A percentile compares a stretch with the other conserved stretches of the same genome.
These are phyloP conservation scores for Lipomyces spencermartinsiae DNA, from an alignment of 805 yeast genomes.

Conservation along the genomic window DNA sequence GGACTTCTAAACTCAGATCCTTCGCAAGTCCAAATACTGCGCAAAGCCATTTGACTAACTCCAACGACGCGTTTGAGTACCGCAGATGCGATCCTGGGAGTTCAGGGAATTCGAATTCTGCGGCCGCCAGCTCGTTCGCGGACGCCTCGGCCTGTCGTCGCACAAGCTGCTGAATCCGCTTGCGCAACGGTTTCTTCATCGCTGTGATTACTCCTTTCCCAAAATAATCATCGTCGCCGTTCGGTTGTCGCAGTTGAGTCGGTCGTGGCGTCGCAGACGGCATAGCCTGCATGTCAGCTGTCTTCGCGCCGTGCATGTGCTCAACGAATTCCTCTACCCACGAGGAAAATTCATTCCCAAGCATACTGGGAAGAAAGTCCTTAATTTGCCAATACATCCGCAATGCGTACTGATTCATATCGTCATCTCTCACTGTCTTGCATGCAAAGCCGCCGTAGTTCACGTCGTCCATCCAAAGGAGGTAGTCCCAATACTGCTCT, in stretches of 20 bases:
- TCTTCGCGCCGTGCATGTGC: slow-evolving; percentile 64
- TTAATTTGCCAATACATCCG: slow-evolving; percentile 79
- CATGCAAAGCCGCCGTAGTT: slow-evolving; percentile 79
- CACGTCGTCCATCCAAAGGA: slow-evolving; percentile 92
- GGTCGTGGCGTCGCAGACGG: slow-evolving; percentile 37
- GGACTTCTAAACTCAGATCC: slow-evolving; percentile 70
- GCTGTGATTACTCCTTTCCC: slow-evolving; percentile 43
- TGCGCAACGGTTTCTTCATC: slow-evolving; percentile 49
- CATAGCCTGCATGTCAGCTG: slow-evolving; percentile 39
- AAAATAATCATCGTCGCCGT: slow-evolving; percentile 44
- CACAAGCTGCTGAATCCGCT: slow-evolving; percentile 68
- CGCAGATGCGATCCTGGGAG: slow-evolving; percentile 74
- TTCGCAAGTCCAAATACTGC: slow-evolving; percentile 74
- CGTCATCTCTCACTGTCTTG: slow-evolving; percentile 46
- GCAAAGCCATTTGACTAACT: slow-evolving; percentile 74
- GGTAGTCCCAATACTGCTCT: slow-evolving; percentile 85
- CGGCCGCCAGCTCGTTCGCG: slow-evolving; percentile 67
- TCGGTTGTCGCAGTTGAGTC: slow-evolving; percentile 23
- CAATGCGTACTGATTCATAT: slow-evolving; percentile 45
- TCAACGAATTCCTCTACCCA: slow-evolving; percentile 84
- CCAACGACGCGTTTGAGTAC: slow-evolving; percentile 74
- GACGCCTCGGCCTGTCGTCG: slow-evolving; percentile 72
- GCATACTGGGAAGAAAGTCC: slow-evolving; percentile 71
- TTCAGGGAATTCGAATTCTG: slow-evolving; percentile 73
- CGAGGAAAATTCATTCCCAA: slow-evolving; percentile 83